Evolutionary conservation across 805 yeast genomes (phyloP).

Genomic region (Sugiyamaella americana): DNA sequence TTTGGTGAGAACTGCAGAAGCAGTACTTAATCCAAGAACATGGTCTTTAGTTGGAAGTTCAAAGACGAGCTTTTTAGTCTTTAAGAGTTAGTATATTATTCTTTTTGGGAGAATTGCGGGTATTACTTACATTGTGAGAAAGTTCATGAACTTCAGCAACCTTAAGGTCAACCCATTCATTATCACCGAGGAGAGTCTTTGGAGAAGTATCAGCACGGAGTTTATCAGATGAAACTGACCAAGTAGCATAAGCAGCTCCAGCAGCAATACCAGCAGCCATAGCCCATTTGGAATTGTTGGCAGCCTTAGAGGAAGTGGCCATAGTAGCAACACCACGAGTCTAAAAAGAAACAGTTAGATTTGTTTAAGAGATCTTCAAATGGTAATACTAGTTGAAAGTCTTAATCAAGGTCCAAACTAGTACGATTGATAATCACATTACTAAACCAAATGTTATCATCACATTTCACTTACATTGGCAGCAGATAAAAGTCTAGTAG

Average conservation of each 20-base stretch:
- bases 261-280: conserved; percentile 42
- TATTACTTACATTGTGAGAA: conserved; percentile 24
- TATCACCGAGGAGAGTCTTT: conserved; percentile 23
- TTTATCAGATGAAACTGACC: conserved; percentile 28
- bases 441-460: neutral
- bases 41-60: conserved; percentile 61
- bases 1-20: conserved; percentile 78
- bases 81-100: neutral
- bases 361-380: too few species aligned
- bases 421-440: neutral
- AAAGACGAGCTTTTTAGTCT: conserved; percentile 59
- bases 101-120: too few species aligned
- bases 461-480: conserved; percentile 1
- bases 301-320: conserved; percentile 3
- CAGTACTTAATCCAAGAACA: conserved; percentile 68
- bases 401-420: too few species aligned
- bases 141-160: conserved; percentile 20
- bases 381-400: too few species aligned
- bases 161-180: conserved; percentile 28
- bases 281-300: conserved; percentile 18
- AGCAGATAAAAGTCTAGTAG: neutral
- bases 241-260: conserved; percentile 35
- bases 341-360: too few species aligned
- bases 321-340: conserved; percentile 12
- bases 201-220: conserved; percentile 25